Evolutionary conservation across 306 rosid genomes (phyloP).

Genomic region (Leucaena leucocephala): DNA sequence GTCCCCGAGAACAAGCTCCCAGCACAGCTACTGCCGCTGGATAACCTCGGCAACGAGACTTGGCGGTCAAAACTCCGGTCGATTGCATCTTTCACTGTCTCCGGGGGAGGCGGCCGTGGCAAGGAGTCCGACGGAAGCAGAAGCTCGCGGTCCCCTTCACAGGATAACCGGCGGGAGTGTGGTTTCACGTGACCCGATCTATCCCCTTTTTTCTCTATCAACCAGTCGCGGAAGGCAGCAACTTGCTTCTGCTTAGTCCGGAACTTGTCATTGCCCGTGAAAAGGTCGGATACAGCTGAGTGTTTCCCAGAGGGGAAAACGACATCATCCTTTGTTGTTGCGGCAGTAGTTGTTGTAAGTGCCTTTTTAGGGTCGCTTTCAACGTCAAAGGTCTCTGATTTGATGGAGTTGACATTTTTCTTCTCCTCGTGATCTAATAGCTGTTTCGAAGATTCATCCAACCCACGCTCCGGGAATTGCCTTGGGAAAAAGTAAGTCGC

Average conservation of each 20-base stretch:
- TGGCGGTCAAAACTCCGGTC: slow-evolving; percentile 72
- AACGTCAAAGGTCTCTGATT: slow-evolving; percentile 27
- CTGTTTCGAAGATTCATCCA: slow-evolving; percentile 65
- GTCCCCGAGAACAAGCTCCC: slow-evolving; percentile 93
- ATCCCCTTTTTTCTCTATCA: slow-evolving; percentile 52
- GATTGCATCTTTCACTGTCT: slow-evolving; percentile 44
- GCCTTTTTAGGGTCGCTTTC: slow-evolving; percentile 55
- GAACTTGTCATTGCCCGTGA: slow-evolving; percentile 44
- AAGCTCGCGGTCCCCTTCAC: slow-evolving; percentile 57
- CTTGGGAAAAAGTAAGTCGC: slow-evolving; percentile 96
- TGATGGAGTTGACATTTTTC: slow-evolving; percentile 41
- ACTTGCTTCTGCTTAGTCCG: slow-evolving; percentile 48
- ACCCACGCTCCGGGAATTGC: slow-evolving; percentile 74
- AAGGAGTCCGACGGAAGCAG: slow-evolving; percentile 44
- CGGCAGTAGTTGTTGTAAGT: background rate
- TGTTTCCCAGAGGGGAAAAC: slow-evolving; percentile 38
- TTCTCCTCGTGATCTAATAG: slow-evolving; percentile 57
- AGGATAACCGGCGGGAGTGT: background rate
- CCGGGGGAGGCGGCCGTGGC: slow-evolving; percentile 63
- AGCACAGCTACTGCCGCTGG: slow-evolving; percentile 80
- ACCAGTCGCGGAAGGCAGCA: slow-evolving; percentile 66
- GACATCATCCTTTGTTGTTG: slow-evolving; percentile 38
- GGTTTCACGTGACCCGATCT: slow-evolving; percentile 47
- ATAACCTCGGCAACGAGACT: slow-evolving; percentile 74
- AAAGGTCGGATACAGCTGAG: slow-evolving; percentile 60